Conservation (phyloP, 2,329 filamentous ascomycete genomes). For the Coniochaeta ligniaria region DNA sequence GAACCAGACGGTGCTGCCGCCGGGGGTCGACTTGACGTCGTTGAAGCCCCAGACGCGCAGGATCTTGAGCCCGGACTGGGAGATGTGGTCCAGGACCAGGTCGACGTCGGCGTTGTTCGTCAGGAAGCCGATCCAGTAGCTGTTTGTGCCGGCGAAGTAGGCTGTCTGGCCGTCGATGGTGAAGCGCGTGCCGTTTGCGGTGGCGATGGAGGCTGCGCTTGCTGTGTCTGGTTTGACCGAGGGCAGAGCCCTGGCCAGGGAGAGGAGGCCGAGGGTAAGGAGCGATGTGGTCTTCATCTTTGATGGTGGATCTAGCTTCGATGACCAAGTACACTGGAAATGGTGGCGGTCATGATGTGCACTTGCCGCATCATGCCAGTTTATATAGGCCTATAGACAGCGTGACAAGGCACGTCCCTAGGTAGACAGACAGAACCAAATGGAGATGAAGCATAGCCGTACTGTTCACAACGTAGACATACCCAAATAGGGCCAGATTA, state of each 20-base stretch:
- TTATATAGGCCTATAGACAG: background rate
- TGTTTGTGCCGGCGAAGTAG: conserved; percentile 47
- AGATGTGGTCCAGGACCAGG: conserved; percentile 38
- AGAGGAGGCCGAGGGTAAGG: conserved; percentile 11
- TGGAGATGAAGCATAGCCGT: background rate
- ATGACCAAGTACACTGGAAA: background rate
- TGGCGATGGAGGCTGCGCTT: conserved; percentile 7
- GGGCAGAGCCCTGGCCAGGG: conserved; percentile 9
- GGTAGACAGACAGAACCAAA: background rate
- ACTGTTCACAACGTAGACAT: background rate
- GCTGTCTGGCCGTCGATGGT: conserved; percentile 33
- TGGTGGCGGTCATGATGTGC: background rate
- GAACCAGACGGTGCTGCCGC: conserved; percentile 37
- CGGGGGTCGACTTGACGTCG: conserved; percentile 39
- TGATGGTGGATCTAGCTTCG: too few species aligned
- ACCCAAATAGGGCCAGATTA: conserved; percentile 10
- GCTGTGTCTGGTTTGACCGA: background rate
- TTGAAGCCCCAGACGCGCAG: conserved; percentile 58
- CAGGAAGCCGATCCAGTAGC: conserved; percentile 47
- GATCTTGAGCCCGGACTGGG: conserved; percentile 45
- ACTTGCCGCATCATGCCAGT: background rate
- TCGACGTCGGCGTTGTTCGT: conserved; percentile 49
- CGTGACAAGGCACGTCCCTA: background rate
- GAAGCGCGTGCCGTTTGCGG: conserved; percentile 20
- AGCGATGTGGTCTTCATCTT: conserved; percentile 11